A percentile compares a stretch with the other conserved stretches of the same genome.
Conservation (phyloP, 2,329 filamentous ascomycete genomes). For the Furcasterigmium furcatum region DNA sequence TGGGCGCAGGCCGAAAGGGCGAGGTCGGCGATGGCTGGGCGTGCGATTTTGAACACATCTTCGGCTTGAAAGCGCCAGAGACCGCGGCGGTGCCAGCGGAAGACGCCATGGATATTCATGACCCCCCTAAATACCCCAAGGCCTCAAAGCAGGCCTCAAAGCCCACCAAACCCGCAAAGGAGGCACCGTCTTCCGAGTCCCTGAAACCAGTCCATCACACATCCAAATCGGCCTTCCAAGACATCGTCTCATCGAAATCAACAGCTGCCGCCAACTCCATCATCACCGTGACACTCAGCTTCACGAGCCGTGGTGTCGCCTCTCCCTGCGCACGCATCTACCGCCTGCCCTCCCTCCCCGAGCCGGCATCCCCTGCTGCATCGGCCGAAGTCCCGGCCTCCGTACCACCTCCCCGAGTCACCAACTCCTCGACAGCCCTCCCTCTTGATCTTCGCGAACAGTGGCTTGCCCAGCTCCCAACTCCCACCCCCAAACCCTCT, state of each 20-base stretch:
- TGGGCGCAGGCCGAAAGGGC: slow-evolving; percentile 72
- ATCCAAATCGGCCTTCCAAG: slow-evolving; percentile 23
- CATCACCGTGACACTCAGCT: slow-evolving; percentile 62
- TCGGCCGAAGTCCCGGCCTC: slow-evolving; percentile 45
- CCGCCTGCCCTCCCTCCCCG: slow-evolving; percentile 59
- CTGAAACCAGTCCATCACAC: slow-evolving; percentile 9
- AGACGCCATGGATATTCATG: slow-evolving; percentile 10
- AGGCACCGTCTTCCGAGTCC: slow-evolving; percentile 6
- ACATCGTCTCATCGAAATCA: slow-evolving; percentile 16
- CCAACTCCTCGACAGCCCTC: slow-evolving; percentile 18
- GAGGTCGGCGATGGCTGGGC: slow-evolving; percentile 80
- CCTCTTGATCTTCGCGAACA: slow-evolving; percentile 55
- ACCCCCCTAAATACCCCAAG: slow-evolving; percentile 9
- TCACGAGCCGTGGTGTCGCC: slow-evolving; percentile 69
- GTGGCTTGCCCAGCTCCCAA: slow-evolving; percentile 64
- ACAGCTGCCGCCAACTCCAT: slow-evolving; percentile 29
- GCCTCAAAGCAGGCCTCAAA: slow-evolving; percentile 8
- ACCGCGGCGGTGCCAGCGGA: background rate
- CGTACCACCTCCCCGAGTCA: slow-evolving; percentile 21
- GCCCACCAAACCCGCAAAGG: slow-evolving; percentile 10
- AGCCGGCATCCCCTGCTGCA: slow-evolving; percentile 19
- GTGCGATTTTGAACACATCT: slow-evolving; percentile 78
- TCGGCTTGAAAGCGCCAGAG: slow-evolving; percentile 31
- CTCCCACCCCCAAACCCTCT: slow-evolving; percentile 1
- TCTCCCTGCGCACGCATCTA: slow-evolving; percentile 78